A percentile compares a stretch with the other conserved stretches of the same genome.
Conservation (phyloP, 176 grass and related monocot genomes). For the Tuctoria greenei region DNA sequence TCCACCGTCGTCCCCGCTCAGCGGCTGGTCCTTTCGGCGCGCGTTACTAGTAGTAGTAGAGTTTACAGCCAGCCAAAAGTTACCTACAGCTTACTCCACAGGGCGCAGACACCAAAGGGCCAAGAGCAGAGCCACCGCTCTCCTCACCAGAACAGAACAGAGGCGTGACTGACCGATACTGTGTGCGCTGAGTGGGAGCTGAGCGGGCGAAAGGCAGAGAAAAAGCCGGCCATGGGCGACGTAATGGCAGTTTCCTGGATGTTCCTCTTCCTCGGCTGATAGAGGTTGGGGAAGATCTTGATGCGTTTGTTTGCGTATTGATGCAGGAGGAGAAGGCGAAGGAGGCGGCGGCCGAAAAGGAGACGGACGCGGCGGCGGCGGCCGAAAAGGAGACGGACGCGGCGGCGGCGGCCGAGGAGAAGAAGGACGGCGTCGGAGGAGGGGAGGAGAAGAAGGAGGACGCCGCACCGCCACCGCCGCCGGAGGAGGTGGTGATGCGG, state of each 20-base stretch:
- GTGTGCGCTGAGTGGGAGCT: background rate
- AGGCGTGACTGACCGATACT: conserved; percentile 9
- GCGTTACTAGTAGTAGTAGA: conserved; percentile 30
- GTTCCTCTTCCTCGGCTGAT: background rate
- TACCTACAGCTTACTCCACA: conserved; percentile 25
- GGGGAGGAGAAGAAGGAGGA: background rate
- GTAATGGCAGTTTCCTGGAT: conserved; percentile 18
- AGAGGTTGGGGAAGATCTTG: conserved; percentile 27
- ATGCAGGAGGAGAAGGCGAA: conserved; percentile 47
- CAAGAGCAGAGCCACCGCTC: background rate
- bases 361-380: conserved; percentile 11
- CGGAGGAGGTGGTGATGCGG: conserved; percentile 60
- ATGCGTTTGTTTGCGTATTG: background rate
- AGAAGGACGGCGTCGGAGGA: conserved; percentile 19
- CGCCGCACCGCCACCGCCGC: conserved; percentile 20
- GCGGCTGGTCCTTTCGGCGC: background rate
- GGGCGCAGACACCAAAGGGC: background rate
- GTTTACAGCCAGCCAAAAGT: conserved; percentile 18
- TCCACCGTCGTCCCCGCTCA: conserved; percentile 17
- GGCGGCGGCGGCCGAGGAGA: conserved; percentile 4
- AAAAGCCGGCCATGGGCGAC: conserved; percentile 32
- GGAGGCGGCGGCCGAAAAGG: conserved; percentile 9
- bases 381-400: conserved; percentile 15
- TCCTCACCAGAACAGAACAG: background rate
- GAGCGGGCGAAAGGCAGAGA: background rate